Percentiles rank a stretch among this genome's conserved stretches.
Conservation (phyloP, 2,329 filamentous ascomycete species). For the Trichophyton schoenleinii region DNA sequence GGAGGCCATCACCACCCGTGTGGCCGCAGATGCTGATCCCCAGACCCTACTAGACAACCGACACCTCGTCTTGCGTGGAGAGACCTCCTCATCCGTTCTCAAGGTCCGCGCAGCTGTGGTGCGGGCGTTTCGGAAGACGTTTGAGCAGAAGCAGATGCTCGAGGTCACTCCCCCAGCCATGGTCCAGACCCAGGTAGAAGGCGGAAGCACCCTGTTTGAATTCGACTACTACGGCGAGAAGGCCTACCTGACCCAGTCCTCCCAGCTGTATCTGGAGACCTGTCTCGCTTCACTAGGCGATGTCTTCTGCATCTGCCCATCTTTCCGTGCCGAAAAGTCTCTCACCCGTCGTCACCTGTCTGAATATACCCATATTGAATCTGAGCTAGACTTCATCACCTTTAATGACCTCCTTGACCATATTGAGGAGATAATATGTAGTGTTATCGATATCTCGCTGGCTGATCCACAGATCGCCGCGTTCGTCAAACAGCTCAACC, state of each 20-base stretch:
- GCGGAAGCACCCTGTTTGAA: conserved; percentile 79
- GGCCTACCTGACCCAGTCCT: conserved; percentile 91
- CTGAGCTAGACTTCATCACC: conserved; percentile 87
- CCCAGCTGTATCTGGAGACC: conserved; percentile 94
- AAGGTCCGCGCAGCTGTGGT: conserved; percentile 73
- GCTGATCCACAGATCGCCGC: conserved; percentile 59
- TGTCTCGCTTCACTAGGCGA: conserved; percentile 80
- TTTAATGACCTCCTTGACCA: conserved; percentile 82
- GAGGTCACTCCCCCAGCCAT: conserved; percentile 83
- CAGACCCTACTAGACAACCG: conserved; percentile 68
- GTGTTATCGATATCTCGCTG: conserved; percentile 66
- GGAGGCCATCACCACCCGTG: conserved; percentile 79
- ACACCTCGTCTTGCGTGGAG: conserved; percentile 74
- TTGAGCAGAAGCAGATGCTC: conserved; percentile 61
- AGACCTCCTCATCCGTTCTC: conserved; percentile 73
- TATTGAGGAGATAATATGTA: conserved; percentile 76
- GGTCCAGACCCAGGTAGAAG: conserved; percentile 91
- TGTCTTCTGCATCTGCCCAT: conserved; percentile 96
- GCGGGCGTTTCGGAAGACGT: conserved; percentile 65
- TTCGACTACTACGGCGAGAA: conserved; percentile 82
- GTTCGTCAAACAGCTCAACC: conserved; percentile 78
- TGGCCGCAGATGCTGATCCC: conserved; percentile 54
- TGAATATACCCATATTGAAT: conserved; percentile 95
- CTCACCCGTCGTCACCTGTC: conserved; percentile 86
- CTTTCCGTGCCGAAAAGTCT: conserved; percentile 94